Conservation (phyloP, 306 rosid species). For the Quercus robur region DNA sequence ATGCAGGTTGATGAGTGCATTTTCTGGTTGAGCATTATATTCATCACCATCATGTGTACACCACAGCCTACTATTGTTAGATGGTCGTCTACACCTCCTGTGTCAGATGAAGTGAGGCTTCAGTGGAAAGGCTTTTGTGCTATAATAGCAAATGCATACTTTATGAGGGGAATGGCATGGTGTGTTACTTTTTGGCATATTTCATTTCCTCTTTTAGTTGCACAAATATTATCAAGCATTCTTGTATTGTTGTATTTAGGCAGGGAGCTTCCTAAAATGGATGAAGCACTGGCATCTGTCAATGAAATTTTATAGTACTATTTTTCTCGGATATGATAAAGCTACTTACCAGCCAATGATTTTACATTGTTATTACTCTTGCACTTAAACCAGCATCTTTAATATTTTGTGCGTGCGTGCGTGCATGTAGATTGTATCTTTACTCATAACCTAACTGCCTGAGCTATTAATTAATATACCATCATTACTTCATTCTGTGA, state of each 20-base stretch:
- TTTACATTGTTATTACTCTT: not conserved
- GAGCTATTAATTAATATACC: not conserved
- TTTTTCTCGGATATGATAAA: not conserved
- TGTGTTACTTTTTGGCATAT: constrained; percentile 30
- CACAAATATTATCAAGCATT: not conserved
- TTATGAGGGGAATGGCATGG: constrained; percentile 97
- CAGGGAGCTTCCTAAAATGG: not conserved
- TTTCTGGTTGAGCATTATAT: constrained; percentile 88
- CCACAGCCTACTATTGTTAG: constrained; percentile 94
- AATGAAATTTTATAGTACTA: not conserved
- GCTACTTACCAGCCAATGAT: not conserved
- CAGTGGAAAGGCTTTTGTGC: constrained; percentile 99
- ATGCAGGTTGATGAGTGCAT: constrained; percentile 91
- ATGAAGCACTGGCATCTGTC: not conserved
- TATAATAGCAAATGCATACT: constrained; percentile 93
- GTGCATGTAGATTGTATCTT: not conserved
- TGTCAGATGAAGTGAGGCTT: constrained; percentile 81
- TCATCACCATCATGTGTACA: constrained; percentile 92
- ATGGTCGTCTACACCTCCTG: constrained; percentile 93
- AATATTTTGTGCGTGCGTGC: not conserved
- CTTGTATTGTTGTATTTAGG: not conserved
- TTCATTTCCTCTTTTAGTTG: not conserved
- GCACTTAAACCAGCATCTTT: not conserved
- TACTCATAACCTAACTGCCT: not conserved
- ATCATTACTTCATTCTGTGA: not conserved